Conservation (phyloP, 306 rosid species). For the Acacia melanoxylon region DNA sequence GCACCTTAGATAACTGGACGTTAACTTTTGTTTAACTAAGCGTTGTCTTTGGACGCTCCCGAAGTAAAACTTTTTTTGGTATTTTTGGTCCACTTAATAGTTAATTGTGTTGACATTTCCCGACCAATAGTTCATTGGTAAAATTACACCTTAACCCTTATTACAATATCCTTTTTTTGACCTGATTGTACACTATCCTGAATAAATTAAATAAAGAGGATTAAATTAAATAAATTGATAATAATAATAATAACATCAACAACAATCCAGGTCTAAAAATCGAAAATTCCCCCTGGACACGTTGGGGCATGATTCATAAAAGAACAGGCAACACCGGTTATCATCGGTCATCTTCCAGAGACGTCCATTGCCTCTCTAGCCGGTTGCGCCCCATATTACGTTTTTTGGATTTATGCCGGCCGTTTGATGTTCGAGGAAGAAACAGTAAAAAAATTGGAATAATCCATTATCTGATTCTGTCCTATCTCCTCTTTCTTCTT, state of each 20-base stretch:
- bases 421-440: background rate
- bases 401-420: slow-evolving; percentile 36
- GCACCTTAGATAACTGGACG: too few relatives aligned
- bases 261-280: background rate
- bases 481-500: background rate
- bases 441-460: background rate
- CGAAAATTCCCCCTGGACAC: background rate
- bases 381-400: background rate
- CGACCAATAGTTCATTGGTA: too few relatives aligned
- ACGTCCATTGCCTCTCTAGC: background rate
- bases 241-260: too few relatives aligned
- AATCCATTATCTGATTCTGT: background rate
- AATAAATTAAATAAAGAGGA: background rate
- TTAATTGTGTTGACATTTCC: too few relatives aligned
- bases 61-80: too few relatives aligned
- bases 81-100: too few relatives aligned
- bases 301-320: background rate
- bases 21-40: too few relatives aligned
- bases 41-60: too few relatives aligned
- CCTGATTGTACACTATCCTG: too few relatives aligned
- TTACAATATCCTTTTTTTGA: too few relatives aligned
- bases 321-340: slow-evolving; percentile 8
- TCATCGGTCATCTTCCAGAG: slow-evolving; percentile 23
- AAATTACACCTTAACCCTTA: too few relatives aligned
- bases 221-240: background rate